Percentiles rank a stretch among this genome's conserved stretches.
Evolutionary conservation across 1,139 yeast species (phyloP).

Genomic region (Pichia sp.): DNA sequence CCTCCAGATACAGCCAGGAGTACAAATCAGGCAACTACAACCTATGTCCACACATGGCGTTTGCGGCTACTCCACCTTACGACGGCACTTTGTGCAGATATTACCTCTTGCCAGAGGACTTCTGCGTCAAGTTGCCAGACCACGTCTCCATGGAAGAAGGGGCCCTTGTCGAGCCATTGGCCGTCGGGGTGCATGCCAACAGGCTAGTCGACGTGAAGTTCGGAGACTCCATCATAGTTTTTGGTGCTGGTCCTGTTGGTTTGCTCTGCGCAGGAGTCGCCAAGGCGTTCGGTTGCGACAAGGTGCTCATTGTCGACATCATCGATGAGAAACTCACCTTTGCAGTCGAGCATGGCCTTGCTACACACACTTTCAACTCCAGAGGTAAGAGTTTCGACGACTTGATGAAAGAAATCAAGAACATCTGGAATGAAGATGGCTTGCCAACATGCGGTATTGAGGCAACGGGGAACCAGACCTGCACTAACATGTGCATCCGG

Average conservation of each 20-base stretch:
- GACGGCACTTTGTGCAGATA: slow-evolving; percentile 76
- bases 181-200: slow-evolving; percentile 82
- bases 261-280: slow-evolving; percentile 75
- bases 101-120: slow-evolving; percentile 77
- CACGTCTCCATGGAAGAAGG: slow-evolving; percentile 78
- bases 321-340: slow-evolving; percentile 54
- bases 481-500: slow-evolving; percentile 47
- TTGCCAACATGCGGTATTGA: slow-evolving; percentile 53
- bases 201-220: slow-evolving; percentile 62
- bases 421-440: slow-evolving; percentile 37
- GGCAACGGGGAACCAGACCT: slow-evolving; percentile 51
- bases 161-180: slow-evolving; percentile 82
- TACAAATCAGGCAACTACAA: slow-evolving; percentile 76
- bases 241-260: slow-evolving; percentile 96
- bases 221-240: slow-evolving; percentile 73
- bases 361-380: slow-evolving; percentile 59
- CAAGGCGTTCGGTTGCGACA: slow-evolving; percentile 75
- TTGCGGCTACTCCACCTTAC: slow-evolving; percentile 82
- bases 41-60: slow-evolving; percentile 75
- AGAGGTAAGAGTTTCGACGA: slow-evolving; percentile 37
- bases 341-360: slow-evolving; percentile 48
- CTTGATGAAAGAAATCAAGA: slow-evolving; percentile 23
- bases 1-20: slow-evolving; percentile 68
- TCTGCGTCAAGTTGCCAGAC: slow-evolving; percentile 74
- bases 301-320: slow-evolving; percentile 62